Percentiles rank a stretch among this genome's conserved stretches.
Conservation (phyloP, 257 asterid genomes). For the Thymus mandschuricus region DNA sequence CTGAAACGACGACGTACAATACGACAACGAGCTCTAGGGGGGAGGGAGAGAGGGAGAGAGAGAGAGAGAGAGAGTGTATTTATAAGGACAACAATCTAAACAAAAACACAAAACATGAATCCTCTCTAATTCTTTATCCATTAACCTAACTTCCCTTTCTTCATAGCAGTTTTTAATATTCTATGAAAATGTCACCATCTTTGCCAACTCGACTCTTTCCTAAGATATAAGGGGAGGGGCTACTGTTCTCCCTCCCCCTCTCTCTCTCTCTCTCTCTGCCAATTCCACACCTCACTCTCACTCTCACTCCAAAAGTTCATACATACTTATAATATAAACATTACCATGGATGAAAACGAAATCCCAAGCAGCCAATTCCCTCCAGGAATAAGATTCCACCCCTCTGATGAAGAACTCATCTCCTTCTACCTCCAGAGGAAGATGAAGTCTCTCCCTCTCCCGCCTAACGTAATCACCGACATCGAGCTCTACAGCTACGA, state of each 20-base stretch:
- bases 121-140: slow-evolving; percentile 11
- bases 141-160: not conserved
- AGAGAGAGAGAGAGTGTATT: no score
- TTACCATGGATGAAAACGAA: slow-evolving; percentile 36
- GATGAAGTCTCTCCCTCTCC: slow-evolving; percentile 52
- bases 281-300: not conserved
- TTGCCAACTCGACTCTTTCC: not conserved
- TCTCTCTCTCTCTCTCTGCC: slow-evolving; percentile 13
- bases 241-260: slow-evolving; percentile 16
- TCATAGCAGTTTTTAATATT: slow-evolving; percentile 9
- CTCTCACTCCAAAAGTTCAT: not conserved
- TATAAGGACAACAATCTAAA: slow-evolving; percentile 3
- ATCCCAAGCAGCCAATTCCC: slow-evolving; percentile 44
- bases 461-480: slow-evolving; percentile 54
- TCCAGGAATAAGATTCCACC: slow-evolving; percentile 69
- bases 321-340: no score
- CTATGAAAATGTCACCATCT: slow-evolving; percentile 21
- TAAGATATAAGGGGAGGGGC: slow-evolving; percentile 24
- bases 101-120: not conserved
- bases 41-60: not conserved
- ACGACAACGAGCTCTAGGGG: not conserved
- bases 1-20: not conserved
- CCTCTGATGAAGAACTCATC: slow-evolving; percentile 69
- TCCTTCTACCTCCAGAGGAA: slow-evolving; percentile 53
- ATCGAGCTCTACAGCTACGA: slow-evolving; percentile 57